Percentiles rank a stretch among this genome's conserved stretches.
Evolutionary conservation across 2,329 filamentous ascomycete genomes (phyloP).

Genomic region (Penicillium sp.): DNA sequence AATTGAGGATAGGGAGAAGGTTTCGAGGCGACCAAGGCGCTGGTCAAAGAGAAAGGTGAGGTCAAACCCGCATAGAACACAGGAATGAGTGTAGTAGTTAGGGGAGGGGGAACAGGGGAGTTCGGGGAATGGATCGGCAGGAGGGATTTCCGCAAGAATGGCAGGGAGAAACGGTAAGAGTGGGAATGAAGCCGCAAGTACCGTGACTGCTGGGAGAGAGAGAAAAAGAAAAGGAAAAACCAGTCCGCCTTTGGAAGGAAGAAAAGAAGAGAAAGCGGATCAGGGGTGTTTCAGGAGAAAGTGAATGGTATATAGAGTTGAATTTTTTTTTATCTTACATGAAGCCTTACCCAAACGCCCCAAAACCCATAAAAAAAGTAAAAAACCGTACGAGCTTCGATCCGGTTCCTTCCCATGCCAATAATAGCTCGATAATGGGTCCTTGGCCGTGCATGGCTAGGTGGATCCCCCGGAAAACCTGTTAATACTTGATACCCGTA

Average conservation of each 20-base stretch:
- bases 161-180: slow-evolving; percentile 11
- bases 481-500: not conserved
- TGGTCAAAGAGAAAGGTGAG: slow-evolving; percentile 7
- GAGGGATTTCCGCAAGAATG: slow-evolving; percentile 35
- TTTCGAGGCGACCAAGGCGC: slow-evolving; percentile 10
- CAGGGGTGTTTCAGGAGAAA: slow-evolving; percentile 9
- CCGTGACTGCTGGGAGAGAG: not conserved
- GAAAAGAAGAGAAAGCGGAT: slow-evolving; percentile 6
- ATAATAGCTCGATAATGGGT: slow-evolving; percentile 21
- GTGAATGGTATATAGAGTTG: slow-evolving; percentile 5
- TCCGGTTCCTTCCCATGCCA: slow-evolving; percentile 23
- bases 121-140: slow-evolving; percentile 39
- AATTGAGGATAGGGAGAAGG: slow-evolving; percentile 21
- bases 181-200: slow-evolving; percentile 5
- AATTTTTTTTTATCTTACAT: slow-evolving; percentile 3
- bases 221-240: not conserved
- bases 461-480: slow-evolving; percentile 14
- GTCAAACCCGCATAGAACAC: slow-evolving; percentile 18
- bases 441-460: slow-evolving; percentile 16
- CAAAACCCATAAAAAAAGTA: not conserved
- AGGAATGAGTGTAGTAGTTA: slow-evolving; percentile 9
- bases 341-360: slow-evolving; percentile 4
- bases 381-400: slow-evolving; percentile 15
- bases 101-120: slow-evolving; percentile 10
- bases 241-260: not conserved